A percentile compares a stretch with the other conserved stretches of the same genome.
phyloP scores from a whole-genome alignment of 495 filamentous ascomycete species.

The Tricharina praecox region DNA sequence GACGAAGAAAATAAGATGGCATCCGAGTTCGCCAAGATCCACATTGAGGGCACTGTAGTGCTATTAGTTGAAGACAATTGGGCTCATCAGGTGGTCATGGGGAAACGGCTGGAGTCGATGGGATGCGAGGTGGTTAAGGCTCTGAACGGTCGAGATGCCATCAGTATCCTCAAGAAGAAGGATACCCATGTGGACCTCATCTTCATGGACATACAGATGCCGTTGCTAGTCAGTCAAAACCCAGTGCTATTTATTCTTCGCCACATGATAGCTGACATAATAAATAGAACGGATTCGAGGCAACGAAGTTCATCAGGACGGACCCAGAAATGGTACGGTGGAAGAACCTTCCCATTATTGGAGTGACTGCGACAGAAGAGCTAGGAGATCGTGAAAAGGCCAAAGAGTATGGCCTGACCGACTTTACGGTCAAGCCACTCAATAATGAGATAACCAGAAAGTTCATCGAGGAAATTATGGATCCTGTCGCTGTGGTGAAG shows the following conservation, averaged over 20 bases:
- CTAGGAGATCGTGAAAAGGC: conserved; percentile 14
- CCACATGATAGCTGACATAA: no score
- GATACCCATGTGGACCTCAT: conserved; percentile 15
- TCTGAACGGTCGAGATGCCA: conserved; percentile 16
- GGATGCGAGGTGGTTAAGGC: conserved; percentile 19
- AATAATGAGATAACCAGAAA: conserved; percentile 12
- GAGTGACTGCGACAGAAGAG: conserved; percentile 16
- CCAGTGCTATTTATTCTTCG: no score
- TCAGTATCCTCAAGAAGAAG: conserved; percentile 10
- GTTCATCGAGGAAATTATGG: conserved; percentile 17
- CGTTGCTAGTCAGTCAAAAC: conserved; percentile 19
- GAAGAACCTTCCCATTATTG: conserved; percentile 18
- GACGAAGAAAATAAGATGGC: background rate
- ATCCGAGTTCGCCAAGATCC: conserved; percentile 10
- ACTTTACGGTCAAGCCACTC: conserved; percentile 17
- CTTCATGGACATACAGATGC: conserved; percentile 25
- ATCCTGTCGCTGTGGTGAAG: background rate
- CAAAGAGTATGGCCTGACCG: conserved; percentile 17
- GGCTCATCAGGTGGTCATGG: conserved; percentile 17
- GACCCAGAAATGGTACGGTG: conserved; percentile 8
- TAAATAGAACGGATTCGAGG: conserved; percentile 22
- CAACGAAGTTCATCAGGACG: conserved; percentile 16
- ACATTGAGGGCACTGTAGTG: conserved; percentile 13
- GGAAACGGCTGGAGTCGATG: conserved; percentile 13
- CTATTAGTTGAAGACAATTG: conserved; percentile 24